These are phyloP conservation scores for Neurospora sp. DNA, from an alignment of 495 filamentous ascomycete species.

Conservation along the genomic window DNA sequence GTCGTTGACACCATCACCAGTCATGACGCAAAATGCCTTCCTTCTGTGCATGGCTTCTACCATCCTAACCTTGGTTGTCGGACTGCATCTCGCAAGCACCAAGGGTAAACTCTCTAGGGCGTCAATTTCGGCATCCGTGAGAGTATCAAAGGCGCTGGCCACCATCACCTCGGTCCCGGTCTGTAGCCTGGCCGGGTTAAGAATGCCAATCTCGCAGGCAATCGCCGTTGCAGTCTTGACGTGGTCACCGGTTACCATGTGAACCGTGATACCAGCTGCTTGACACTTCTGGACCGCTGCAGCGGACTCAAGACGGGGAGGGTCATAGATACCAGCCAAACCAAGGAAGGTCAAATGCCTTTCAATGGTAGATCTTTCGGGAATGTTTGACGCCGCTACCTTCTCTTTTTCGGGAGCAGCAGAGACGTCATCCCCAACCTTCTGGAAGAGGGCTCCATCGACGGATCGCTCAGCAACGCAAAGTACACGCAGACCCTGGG, in stretches of 20 bases:
- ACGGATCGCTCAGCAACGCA: constrained; percentile 52
- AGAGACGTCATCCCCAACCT: background rate
- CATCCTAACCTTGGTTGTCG: constrained; percentile 56
- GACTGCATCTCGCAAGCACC: constrained; percentile 55
- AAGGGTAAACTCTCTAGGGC: constrained; percentile 46
- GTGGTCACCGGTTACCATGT: constrained; percentile 80
- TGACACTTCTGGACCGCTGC: constrained; percentile 55
- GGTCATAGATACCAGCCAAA: constrained; percentile 61
- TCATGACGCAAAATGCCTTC: constrained; percentile 51
- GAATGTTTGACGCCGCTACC: constrained; percentile 4
- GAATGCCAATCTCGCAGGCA: constrained; percentile 63
- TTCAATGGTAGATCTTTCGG: constrained; percentile 39
- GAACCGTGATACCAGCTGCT: constrained; percentile 61
- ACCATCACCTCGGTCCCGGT: constrained; percentile 47
- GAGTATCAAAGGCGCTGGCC: constrained; percentile 49
- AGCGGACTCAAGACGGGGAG: constrained; percentile 57
- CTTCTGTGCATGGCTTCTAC: constrained; percentile 59
- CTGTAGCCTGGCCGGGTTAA: constrained; percentile 34
- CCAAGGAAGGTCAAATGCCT: constrained; percentile 50
- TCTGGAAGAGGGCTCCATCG: background rate
- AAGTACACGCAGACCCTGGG: constrained; percentile 68
- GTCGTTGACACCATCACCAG: constrained; percentile 80
- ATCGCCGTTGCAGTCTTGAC: constrained; percentile 65
- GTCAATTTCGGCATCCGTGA: constrained; percentile 50
- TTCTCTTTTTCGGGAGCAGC: constrained; percentile 4